Percentiles rank a stretch among this genome's conserved stretches.
Conservation (phyloP, 1,284 basidiomycete genomes). For the Cutaneotrichosporon arboriforme region DNA sequence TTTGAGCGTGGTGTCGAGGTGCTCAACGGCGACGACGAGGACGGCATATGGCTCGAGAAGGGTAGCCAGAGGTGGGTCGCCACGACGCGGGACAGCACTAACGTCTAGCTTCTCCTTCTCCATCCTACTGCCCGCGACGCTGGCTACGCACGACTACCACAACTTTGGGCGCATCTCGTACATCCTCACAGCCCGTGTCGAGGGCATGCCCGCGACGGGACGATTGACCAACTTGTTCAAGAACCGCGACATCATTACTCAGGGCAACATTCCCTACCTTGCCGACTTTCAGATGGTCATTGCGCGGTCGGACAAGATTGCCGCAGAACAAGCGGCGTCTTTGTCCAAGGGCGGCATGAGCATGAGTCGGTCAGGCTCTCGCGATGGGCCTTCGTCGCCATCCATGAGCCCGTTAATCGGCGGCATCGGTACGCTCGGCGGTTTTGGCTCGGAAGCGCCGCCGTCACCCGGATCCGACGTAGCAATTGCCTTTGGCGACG, state of each 20-base stretch:
- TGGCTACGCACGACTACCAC: slow-evolving; percentile 33
- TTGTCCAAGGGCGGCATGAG: neutral
- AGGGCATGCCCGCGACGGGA: slow-evolving; percentile 12
- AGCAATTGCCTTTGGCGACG: slow-evolving; percentile 14
- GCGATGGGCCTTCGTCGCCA: neutral
- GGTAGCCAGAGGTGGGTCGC: slow-evolving; percentile 29
- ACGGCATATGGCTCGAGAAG: slow-evolving; percentile 44
- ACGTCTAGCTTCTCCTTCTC: slow-evolving; percentile 32
- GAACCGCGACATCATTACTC: slow-evolving; percentile 7
- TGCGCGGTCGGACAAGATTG: slow-evolving; percentile 32
- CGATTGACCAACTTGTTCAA: slow-evolving; percentile 13
- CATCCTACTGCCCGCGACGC: slow-evolving; percentile 34
- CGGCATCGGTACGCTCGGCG: neutral
- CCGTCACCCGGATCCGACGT: slow-evolving; percentile 7
- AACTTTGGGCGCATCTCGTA: slow-evolving; percentile 30
- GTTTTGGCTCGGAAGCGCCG: neutral
- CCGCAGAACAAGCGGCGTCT: slow-evolving; percentile 11
- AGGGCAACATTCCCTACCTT: slow-evolving; percentile 26
- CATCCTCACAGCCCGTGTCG: slow-evolving; percentile 31
- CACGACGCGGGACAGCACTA: neutral
- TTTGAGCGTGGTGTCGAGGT: slow-evolving; percentile 43
- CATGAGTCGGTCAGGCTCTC: slow-evolving; percentile 5
- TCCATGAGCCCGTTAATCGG: slow-evolving; percentile 2
- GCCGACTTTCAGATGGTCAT: slow-evolving; percentile 36
- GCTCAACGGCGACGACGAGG: slow-evolving; percentile 25